Percentiles rank a stretch among this genome's conserved stretches.
Conservation (phyloP, 768 basidiomycete genomes). For the Rhodotorula graminis region DNA sequence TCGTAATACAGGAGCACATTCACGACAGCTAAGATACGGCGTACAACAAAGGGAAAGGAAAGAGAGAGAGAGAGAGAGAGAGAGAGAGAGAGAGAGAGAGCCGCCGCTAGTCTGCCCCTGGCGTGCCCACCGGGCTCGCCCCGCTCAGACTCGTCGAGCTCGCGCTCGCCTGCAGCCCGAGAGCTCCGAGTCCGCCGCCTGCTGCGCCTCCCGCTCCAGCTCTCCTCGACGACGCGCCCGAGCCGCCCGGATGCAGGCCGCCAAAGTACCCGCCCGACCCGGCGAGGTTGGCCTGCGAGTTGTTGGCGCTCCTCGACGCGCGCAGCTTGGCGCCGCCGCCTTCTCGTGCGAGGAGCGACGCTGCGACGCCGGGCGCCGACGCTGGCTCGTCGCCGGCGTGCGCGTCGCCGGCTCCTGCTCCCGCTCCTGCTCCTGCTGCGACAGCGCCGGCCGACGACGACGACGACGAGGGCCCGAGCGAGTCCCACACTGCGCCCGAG, state of each 20-base stretch:
- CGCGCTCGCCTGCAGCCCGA: background rate
- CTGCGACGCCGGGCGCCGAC: background rate
- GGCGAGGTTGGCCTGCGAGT: conserved; percentile 25
- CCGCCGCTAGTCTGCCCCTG: background rate
- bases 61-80: no score
- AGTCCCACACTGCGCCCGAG: conserved; percentile 17
- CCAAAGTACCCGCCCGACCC: conserved; percentile 17
- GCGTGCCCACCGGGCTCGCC: background rate
- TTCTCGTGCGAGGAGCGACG: no score
- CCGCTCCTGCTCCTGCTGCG: background rate
- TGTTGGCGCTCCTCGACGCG: conserved; percentile 26
- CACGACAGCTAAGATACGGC: no score
- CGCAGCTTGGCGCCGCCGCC: conserved; percentile 26
- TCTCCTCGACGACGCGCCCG: background rate
- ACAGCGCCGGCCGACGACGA: no score
- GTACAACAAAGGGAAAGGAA: no score
- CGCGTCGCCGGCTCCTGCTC: background rate
- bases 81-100: no score
- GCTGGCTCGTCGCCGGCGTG: background rate
- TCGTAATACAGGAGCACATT: no score
- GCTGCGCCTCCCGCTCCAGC: background rate
- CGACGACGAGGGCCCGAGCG: no score
- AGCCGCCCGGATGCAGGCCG: background rate
- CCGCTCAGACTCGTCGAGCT: conserved; percentile 13
- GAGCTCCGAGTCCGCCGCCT: background rate